phyloP scores from a whole-genome alignment of 176 grass and related monocot species.

The Zoysia japonica region DNA sequence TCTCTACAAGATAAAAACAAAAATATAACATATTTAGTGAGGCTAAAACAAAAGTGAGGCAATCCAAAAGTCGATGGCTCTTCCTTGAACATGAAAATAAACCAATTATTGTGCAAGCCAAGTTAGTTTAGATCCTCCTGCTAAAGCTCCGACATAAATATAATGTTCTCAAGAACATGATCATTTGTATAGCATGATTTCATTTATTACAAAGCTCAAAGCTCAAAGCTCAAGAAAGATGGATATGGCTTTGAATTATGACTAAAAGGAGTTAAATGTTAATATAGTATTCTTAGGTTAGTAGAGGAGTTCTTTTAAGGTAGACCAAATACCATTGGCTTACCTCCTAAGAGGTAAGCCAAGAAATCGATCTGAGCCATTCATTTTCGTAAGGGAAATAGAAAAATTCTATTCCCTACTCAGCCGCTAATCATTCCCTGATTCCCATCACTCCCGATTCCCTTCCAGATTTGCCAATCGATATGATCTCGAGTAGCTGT shows the following conservation, averaged over 20 bases:
- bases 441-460: too few species aligned
- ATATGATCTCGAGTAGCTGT: too few species aligned
- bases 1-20: constrained; percentile 35
- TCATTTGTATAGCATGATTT: neutral
- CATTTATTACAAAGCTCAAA: neutral
- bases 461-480: too few species aligned
- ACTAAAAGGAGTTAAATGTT: neutral
- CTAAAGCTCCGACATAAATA: neutral
- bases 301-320: too few species aligned
- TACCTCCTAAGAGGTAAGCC: too few species aligned
- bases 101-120: constrained; percentile 3
- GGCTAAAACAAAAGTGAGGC: neutral
- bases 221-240: neutral
- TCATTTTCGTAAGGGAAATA: too few species aligned
- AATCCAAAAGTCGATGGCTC: neutral
- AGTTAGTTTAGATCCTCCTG: neutral
- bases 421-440: too few species aligned
- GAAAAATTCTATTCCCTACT: too few species aligned
- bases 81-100: neutral
- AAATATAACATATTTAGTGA: neutral
- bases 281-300: neutral
- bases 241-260: neutral
- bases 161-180: neutral
- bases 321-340: too few species aligned
- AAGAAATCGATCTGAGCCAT: too few species aligned